Conservation (phyloP, 345 rosid genomes). For the Boechera stricta region DNA sequence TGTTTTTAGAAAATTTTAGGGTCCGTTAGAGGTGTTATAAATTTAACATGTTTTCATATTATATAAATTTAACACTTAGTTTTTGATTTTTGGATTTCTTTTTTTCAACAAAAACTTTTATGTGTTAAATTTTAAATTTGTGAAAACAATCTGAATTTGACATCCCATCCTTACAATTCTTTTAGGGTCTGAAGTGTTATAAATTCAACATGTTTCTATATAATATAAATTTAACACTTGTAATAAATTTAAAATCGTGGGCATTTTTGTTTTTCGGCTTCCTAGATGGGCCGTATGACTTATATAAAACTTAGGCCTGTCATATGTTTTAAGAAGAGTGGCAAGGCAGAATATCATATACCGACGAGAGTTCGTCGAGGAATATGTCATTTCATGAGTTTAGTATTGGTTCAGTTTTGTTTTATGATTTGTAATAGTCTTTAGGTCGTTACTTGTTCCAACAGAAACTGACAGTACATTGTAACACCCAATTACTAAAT, state of each 20-base stretch:
- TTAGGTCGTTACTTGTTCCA: constrained; percentile 16
- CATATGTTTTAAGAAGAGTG: not conserved
- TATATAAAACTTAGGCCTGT: not conserved
- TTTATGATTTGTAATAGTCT: constrained; percentile 1
- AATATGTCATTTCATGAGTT: not conserved
- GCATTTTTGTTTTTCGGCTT: not conserved
- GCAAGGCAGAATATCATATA: not conserved
- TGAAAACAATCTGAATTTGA: no score
- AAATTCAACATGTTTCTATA: no score
- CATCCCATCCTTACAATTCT: no score
- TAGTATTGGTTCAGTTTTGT: not conserved
- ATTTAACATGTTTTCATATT: no score
- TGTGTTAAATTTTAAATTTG: no score
- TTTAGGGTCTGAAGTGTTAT: no score
- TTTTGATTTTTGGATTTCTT: no score
- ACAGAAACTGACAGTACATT: not conserved
- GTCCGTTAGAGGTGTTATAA: no score
- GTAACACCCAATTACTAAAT: constrained; percentile 4
- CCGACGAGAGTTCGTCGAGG: not conserved
- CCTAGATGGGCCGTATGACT: constrained; percentile 8
- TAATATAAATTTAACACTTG: no score
- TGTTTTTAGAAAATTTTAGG: no score
- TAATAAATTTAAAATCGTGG: not conserved
- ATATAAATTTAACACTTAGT: no score
- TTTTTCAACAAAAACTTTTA: no score